Conservation (phyloP, 2,329 filamentous ascomycete genomes). For the Arthrobotrys entomopaga region DNA sequence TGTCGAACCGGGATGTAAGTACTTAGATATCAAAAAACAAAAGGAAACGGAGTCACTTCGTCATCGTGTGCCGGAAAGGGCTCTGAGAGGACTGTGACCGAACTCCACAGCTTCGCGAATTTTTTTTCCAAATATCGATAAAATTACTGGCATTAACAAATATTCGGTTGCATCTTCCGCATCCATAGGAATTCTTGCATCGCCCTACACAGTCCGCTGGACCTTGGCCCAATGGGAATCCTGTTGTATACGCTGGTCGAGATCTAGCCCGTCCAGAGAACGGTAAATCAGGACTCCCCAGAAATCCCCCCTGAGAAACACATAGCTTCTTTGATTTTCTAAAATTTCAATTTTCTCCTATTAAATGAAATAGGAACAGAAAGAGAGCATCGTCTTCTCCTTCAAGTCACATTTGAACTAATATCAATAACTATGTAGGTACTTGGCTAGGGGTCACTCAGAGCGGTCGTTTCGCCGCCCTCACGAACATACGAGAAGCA, state of each 20-base stretch:
- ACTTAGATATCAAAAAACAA: no score
- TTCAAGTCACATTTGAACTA: neutral
- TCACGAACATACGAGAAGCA: conserved; percentile 74
- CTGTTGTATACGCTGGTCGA: conserved; percentile 31
- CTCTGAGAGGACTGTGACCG: no score
- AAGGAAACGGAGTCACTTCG: no score
- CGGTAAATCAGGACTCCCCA: conserved; percentile 5
- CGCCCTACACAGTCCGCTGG: conserved; percentile 52
- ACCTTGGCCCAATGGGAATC: conserved; percentile 21
- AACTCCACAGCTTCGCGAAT: no score
- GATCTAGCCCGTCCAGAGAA: conserved; percentile 45
- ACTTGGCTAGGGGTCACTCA: conserved; percentile 74
- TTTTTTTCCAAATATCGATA: no score
- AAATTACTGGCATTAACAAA: neutral
- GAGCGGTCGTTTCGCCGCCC: conserved; percentile 70
- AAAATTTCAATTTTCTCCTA: no score
- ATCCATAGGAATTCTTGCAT: conserved; percentile 39
- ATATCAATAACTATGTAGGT: conserved; percentile 63
- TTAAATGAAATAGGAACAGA: no score
- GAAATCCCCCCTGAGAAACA: neutral
- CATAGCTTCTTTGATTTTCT: neutral
- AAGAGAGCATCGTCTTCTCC: no score
- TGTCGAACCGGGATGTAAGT: conserved; percentile 77
- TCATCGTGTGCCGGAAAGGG: no score
- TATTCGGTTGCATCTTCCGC: neutral